Conservation (phyloP, 805 yeast species). For the Metschnikowia kofuensis region DNA sequence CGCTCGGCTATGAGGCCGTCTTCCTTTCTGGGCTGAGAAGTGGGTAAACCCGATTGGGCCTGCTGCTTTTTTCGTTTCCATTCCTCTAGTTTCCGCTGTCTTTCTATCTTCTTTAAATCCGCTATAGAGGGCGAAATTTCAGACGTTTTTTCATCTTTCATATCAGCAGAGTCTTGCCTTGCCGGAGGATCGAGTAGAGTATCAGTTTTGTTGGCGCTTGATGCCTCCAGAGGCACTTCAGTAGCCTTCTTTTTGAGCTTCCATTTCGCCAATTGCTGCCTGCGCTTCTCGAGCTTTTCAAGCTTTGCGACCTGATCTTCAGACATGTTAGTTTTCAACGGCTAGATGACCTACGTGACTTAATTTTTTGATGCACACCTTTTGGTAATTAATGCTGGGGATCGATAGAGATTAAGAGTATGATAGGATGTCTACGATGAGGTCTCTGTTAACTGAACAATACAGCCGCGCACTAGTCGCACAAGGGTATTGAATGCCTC, state of each 20-base stretch:
- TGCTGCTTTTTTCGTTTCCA: conserved; percentile 21
- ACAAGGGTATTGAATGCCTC: too few relatives aligned
- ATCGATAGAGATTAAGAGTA: too few relatives aligned
- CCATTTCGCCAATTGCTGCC: conserved; percentile 59
- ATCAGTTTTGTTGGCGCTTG: background rate
- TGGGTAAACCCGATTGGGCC: background rate
- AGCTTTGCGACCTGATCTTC: conserved; percentile 19
- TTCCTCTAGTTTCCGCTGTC: conserved; percentile 17
- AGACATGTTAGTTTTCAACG: conserved; percentile 15
- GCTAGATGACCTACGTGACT: background rate
- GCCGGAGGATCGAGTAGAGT: background rate
- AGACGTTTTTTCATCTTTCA: background rate
- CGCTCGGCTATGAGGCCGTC: background rate
- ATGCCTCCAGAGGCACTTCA: background rate
- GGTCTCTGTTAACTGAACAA: too few relatives aligned
- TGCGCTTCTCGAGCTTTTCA: conserved; percentile 41
- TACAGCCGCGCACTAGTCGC: too few relatives aligned
- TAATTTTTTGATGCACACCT: conserved; percentile 11
- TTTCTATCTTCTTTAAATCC: conserved; percentile 12
- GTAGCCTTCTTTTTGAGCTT: conserved; percentile 46
- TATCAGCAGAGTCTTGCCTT: background rate
- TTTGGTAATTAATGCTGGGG: background rate
- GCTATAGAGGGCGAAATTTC: background rate
- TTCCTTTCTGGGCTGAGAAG: background rate
- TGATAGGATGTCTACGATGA: too few relatives aligned